Evolutionary conservation across 345 rosid genomes (phyloP).

Genomic region (Diplotaxis tenuifolia): DNA sequence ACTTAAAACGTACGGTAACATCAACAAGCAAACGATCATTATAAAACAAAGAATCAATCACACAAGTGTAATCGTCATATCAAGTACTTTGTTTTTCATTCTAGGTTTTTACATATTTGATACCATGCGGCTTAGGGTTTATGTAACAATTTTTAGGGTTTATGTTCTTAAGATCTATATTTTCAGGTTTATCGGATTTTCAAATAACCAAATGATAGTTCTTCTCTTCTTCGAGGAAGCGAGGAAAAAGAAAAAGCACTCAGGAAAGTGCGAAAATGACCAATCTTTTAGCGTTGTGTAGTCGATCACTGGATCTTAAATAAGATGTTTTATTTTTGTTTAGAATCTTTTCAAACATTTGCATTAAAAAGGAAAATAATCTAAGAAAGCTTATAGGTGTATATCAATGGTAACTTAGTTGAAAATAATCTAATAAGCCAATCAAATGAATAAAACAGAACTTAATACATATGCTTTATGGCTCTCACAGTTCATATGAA

Average conservation of each 20-base stretch:
- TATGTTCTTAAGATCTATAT: no score
- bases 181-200: slow-evolving; percentile 1
- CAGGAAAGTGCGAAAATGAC: slow-evolving; percentile 19
- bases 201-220: slow-evolving; percentile 12
- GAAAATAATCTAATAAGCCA: background rate
- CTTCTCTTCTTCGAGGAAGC: slow-evolving; percentile 14
- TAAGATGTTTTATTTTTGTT: background rate
- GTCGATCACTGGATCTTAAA: background rate
- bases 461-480: background rate
- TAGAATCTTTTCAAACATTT: background rate
- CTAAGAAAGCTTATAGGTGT: background rate
- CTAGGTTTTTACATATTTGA: no score
- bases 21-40: no score
- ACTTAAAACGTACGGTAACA: no score
- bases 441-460: background rate
- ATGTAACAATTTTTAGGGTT: no score
- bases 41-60: no score
- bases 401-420: background rate
- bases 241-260: slow-evolving; percentile 18
- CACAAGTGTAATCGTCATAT: no score
- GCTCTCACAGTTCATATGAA: slow-evolving; percentile 34
- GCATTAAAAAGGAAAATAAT: background rate
- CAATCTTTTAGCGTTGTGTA: background rate
- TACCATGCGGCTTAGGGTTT: no score
- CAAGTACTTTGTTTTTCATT: no score